These are phyloP conservation scores for Pythium dissimile DNA, from an alignment of 352 stramenopile genomes.

Conservation along the genomic window DNA sequence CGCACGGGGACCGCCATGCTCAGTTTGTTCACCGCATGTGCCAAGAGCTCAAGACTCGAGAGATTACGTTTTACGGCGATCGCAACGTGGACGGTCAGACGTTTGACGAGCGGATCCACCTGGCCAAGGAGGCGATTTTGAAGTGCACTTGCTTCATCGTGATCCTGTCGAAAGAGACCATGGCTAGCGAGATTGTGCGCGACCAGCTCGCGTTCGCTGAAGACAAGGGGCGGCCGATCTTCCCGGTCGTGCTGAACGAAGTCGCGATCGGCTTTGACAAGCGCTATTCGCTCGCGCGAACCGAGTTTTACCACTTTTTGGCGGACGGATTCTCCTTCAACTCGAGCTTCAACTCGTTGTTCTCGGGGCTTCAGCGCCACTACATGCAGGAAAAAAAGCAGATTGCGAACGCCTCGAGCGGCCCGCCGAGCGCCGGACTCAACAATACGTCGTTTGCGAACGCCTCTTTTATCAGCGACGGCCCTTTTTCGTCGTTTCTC, in stretches of 20 bases:
- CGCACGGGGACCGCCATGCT: slow-evolving; percentile 69
- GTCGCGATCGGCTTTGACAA: slow-evolving; percentile 70
- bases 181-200: slow-evolving; percentile 66
- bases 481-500: slow-evolving; percentile 25
- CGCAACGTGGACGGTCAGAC: slow-evolving; percentile 54
- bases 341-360: slow-evolving; percentile 47
- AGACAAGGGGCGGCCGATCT: slow-evolving; percentile 80
- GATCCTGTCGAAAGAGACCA: slow-evolving; percentile 71
- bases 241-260: slow-evolving; percentile 78
- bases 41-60: slow-evolving; percentile 44
- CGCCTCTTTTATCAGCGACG: slow-evolving; percentile 25
- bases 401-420: background rate
- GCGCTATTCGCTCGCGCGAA: slow-evolving; percentile 76
- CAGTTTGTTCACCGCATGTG: slow-evolving; percentile 70
- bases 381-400: slow-evolving; percentile 16
- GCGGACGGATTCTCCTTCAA: slow-evolving; percentile 69
- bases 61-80: slow-evolving; percentile 64
- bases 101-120: slow-evolving; percentile 73
- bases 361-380: slow-evolving; percentile 40
- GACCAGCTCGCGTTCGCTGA: slow-evolving; percentile 83
- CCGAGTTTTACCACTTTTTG: slow-evolving; percentile 80
- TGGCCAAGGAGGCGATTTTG: slow-evolving; percentile 75
- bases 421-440: background rate
- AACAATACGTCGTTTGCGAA: slow-evolving; percentile 15
- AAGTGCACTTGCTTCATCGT: slow-evolving; percentile 76